Conservation (phyloP, 140 eudicot genomes). For the Senecio squalidus region DNA sequence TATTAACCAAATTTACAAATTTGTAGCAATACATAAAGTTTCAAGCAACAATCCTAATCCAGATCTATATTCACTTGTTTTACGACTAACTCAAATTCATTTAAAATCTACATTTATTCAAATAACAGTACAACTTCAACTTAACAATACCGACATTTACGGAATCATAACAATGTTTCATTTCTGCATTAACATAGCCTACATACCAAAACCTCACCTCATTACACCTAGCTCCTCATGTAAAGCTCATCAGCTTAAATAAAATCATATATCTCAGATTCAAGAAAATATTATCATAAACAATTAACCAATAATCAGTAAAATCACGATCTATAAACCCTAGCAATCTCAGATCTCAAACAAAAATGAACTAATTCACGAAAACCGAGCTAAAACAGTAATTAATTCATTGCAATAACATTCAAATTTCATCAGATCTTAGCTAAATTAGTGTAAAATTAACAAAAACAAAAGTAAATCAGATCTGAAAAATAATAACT, state of each 20-base stretch:
- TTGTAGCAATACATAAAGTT: not conserved
- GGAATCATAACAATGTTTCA: too few species aligned
- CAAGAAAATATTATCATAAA: not conserved
- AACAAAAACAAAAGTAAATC: slow-evolving; percentile 7
- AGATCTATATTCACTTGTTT: slow-evolving; percentile 4
- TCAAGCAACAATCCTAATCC: slow-evolving; percentile 1
- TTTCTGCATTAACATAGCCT: too few species aligned
- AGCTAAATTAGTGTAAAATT: too few species aligned
- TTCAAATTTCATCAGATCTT: slow-evolving; percentile 21
- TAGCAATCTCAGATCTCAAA: slow-evolving; percentile 21
- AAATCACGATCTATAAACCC: not conserved
- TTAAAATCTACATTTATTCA: not conserved
- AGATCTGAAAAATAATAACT: slow-evolving; percentile 6
- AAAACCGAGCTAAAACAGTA: not conserved
- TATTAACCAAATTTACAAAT: not conserved
- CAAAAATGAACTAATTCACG: not conserved
- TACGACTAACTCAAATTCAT: not conserved
- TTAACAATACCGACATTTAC: not conserved
- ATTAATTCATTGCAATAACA: too few species aligned
- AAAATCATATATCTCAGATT: too few species aligned
- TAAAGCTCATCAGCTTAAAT: too few species aligned
- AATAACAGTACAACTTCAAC: not conserved
- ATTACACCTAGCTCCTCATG: too few species aligned
- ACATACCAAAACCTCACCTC: too few species aligned
- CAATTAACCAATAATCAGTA: not conserved